Evolutionary conservation across 2,329 filamentous ascomycete species (phyloP), one percentile per base, ranked within the genome.

Genomic region (Calonectria hongkongensis): DNA sequence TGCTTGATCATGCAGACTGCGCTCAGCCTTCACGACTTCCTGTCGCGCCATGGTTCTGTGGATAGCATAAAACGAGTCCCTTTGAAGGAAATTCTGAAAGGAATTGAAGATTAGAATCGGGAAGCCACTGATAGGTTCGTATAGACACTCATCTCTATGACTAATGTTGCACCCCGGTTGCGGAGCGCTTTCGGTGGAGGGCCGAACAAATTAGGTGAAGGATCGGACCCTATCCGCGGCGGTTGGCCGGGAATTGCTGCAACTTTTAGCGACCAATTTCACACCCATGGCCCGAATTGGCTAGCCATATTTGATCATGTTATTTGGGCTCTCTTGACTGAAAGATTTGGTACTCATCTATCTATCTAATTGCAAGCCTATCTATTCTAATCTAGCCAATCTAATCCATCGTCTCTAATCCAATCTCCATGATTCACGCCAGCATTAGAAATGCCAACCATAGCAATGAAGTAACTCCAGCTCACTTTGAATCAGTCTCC

Each of bases 1-100:
- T 10, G 87, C 90, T 79, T 92, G 90, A 76, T 91, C 88, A 78
- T 88, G 86, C 48, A 89, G 82, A 15, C 84, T 83, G 75, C 82
- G 84, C 74, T 89, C 87, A 54, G 86, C 86, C 30, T 30, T 66
- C 41, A 45, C 51, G 10, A 71, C 68, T 43, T 71, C 63, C 36
- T 71, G 63, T 28, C 63, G 68, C 15, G 63, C 28, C 68, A 71
- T 71, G 16, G 16, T 45, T 36, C 33, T 13, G 4, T n/a, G 9
- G 18, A 4, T 63, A 12, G 16, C 25, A 33, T 18, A 21, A 41
- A 16, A 18, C 4, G 7, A 25, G 18, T 18, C 54, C 36, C 16
- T 16, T 15, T 5, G 13, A 12, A 27, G 16, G 4, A 25, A 39
- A 27, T 41, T 6, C 21, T 5, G 27, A 41, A 39, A 13, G 27